Conservation (phyloP, 2,329 filamentous ascomycete species). For the Sphaerostilbella broomeana region DNA sequence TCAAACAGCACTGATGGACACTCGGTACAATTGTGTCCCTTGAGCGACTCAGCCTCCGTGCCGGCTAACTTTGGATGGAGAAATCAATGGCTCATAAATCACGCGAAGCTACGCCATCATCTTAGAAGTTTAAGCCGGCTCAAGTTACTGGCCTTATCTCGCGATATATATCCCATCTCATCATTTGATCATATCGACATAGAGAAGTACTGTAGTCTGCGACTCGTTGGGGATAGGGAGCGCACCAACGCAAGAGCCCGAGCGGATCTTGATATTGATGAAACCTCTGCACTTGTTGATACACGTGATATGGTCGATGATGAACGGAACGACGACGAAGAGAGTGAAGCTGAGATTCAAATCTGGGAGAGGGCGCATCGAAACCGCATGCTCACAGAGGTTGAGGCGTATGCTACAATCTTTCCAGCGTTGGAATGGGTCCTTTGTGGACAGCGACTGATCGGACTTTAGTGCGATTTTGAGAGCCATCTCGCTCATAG, state of each 20-base stretch:
- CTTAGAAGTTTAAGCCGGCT: slow-evolving; percentile 5
- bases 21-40: slow-evolving; percentile 13
- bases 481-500: neutral
- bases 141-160: slow-evolving; percentile 7
- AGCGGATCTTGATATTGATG: neutral
- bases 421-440: slow-evolving; percentile 15
- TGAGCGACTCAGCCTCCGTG: slow-evolving; percentile 11
- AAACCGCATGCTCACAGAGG: slow-evolving; percentile 17
- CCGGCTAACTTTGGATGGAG: neutral
- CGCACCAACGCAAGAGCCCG: neutral
- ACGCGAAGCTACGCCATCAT: neutral
- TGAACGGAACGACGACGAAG: neutral
- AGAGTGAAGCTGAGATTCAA: neutral
- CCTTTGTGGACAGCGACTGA: slow-evolving; percentile 13
- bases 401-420: slow-evolving; percentile 10
- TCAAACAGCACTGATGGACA: neutral
- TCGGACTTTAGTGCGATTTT: neutral
- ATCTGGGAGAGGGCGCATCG: slow-evolving; percentile 14
- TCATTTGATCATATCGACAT: neutral
- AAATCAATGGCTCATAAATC: slow-evolving; percentile 12
- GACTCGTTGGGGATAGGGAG: neutral
- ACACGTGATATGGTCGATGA: too few species aligned
- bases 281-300: neutral
- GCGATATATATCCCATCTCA: slow-evolving; percentile 9
- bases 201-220: neutral